phyloP scores from a whole-genome alignment of 306 rosid species.

The Quercus robur region DNA sequence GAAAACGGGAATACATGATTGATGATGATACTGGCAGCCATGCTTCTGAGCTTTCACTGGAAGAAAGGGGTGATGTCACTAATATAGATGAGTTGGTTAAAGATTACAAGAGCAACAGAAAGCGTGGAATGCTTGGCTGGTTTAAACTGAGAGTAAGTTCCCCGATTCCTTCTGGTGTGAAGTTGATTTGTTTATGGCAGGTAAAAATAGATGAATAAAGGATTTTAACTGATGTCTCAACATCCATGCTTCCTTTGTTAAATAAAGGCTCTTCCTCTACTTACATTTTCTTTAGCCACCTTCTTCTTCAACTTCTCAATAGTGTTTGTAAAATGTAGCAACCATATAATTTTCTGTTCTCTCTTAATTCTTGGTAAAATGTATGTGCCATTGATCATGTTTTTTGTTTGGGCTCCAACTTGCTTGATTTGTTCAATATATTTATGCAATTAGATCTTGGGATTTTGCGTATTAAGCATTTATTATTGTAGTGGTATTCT shows the following conservation, averaged over 20 bases:
- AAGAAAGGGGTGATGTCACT: slow-evolving; percentile 51
- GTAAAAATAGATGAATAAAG: not conserved
- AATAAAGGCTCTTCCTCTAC: not conserved
- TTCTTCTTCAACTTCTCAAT: not conserved
- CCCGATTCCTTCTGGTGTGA: slow-evolving; percentile 9
- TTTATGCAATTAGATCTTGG: not conserved
- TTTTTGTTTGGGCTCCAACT: not conserved
- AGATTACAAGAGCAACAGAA: slow-evolving; percentile 62
- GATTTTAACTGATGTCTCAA: not conserved
- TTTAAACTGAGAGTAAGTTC: slow-evolving; percentile 62
- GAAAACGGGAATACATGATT: slow-evolving; percentile 54
- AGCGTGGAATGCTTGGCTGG: slow-evolving; percentile 86
- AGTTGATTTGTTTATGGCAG: not conserved
- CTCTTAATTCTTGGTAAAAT: not conserved
- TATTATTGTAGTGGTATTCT: not conserved
- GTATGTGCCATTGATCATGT: not conserved
- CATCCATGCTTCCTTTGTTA: not conserved
- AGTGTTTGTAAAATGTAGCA: not conserved
- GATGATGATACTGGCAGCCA: slow-evolving; percentile 67
- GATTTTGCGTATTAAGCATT: not conserved
- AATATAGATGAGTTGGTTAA: slow-evolving; percentile 71
- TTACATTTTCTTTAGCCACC: not conserved
- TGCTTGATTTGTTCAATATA: not conserved
- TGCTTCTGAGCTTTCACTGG: slow-evolving; percentile 59
- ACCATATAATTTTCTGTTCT: not conserved